phyloP scores from a whole-genome alignment of 164 flowering plant species.

The Annona cherimola region DNA sequence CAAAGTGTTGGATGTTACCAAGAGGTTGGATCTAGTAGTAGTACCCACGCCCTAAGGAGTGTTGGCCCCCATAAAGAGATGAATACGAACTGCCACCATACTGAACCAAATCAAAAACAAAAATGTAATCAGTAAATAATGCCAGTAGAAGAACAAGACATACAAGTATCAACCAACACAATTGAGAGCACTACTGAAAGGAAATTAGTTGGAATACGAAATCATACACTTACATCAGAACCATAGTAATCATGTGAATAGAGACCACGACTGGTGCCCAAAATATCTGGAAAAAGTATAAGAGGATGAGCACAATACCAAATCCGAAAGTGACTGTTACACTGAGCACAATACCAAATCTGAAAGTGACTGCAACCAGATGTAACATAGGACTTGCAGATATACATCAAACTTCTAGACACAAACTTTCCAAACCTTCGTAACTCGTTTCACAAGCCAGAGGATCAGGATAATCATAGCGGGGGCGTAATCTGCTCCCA shows the following conservation, averaged over 20 bases:
- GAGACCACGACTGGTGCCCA: slow-evolving; percentile 25
- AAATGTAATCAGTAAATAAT: not conserved
- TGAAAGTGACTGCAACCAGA: too few species aligned
- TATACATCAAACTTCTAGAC: too few species aligned
- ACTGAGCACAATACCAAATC: too few species aligned
- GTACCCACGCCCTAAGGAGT: slow-evolving; percentile 46
- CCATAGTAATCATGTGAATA: slow-evolving; percentile 46
- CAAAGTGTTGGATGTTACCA: slow-evolving; percentile 24
- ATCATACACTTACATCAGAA: slow-evolving; percentile 40
- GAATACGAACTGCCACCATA: slow-evolving; percentile 41
- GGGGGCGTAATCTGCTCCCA: slow-evolving; percentile 43
- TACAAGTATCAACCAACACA: not conserved
- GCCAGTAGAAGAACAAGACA: not conserved
- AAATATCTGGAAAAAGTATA: slow-evolving; percentile 25
- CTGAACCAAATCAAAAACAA: slow-evolving; percentile 20
- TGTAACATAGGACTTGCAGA: too few species aligned
- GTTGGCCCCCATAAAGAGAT: slow-evolving; percentile 39
- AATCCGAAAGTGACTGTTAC: not conserved
- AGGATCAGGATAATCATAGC: slow-evolving; percentile 48
- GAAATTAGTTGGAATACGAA: not conserved
- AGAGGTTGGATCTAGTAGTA: slow-evolving; percentile 28
- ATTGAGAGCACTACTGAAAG: not conserved
- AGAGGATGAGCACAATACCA: not conserved
- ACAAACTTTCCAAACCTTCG: slow-evolving; percentile 32
- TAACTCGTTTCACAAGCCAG: slow-evolving; percentile 33